phyloP scores from a whole-genome alignment of 1,284 basidiomycete genomes.

The Salmacisia buchloeana region DNA sequence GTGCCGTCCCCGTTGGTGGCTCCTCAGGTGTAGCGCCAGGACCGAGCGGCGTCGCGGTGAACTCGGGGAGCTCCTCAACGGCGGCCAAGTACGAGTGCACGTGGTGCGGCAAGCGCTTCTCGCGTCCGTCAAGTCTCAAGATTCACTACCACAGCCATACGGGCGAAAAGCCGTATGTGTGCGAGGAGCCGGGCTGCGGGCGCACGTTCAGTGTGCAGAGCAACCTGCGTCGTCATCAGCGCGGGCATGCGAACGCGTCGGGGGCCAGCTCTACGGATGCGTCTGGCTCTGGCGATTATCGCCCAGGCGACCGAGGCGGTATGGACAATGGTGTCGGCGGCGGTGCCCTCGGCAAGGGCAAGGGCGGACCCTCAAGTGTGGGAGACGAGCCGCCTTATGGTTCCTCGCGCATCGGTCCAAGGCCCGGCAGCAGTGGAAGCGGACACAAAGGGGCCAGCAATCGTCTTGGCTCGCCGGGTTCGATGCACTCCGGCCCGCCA shows the following conservation, averaged over 20 bases:
- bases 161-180: slow-evolving; percentile 46
- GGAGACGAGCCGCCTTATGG: no score
- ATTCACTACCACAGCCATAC: slow-evolving; percentile 44
- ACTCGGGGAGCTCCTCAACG: background rate
- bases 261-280: background rate
- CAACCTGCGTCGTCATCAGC: slow-evolving; percentile 46
- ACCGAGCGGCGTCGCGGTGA: background rate
- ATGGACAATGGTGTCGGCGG: background rate
- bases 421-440: slow-evolving; percentile 6
- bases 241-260: slow-evolving; percentile 22
- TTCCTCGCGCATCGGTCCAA: background rate
- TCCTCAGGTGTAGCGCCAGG: background rate
- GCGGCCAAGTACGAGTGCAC: slow-evolving; percentile 42
- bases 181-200: slow-evolving; percentile 42
- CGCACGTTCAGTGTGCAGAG: slow-evolving; percentile 46
- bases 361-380: background rate
- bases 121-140: slow-evolving; percentile 41
- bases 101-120: slow-evolving; percentile 45
- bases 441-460: background rate
- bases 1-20: background rate
- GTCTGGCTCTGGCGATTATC: background rate
- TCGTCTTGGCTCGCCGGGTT: background rate
- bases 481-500: slow-evolving; percentile 24
- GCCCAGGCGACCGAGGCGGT: background rate
- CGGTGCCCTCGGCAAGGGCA: background rate